Conservation (phyloP, 352 stramenopile genomes). For the Pseudoperonospora humuli region DNA sequence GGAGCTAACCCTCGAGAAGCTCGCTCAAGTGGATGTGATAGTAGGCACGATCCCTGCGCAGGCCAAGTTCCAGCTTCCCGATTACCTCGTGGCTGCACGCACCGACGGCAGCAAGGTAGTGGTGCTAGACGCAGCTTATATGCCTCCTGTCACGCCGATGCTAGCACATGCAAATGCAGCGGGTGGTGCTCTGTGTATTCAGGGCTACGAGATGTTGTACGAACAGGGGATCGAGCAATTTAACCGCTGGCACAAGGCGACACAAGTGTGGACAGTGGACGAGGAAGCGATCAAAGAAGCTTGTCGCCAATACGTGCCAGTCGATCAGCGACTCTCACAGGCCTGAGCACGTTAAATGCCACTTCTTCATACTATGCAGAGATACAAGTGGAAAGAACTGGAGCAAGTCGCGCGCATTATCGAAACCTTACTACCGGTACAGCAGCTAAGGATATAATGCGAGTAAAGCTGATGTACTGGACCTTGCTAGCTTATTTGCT, state of each 20-base stretch:
- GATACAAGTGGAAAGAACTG: conserved; percentile 3
- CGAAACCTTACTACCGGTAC: no score
- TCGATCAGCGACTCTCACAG: conserved; percentile 40
- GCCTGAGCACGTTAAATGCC: conserved; percentile 8
- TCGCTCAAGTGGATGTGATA: conserved; percentile 80
- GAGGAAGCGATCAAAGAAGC: conserved; percentile 51
- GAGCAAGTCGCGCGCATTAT: no score
- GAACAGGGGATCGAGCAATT: conserved; percentile 97
- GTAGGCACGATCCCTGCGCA: conserved; percentile 93
- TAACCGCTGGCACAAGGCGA: conserved; percentile 86
- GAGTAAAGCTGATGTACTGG: no score
- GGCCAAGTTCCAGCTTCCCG: conserved; percentile 75
- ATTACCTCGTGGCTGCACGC: conserved; percentile 42
- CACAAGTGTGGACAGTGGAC: conserved; percentile 31
- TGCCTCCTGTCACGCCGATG: conserved; percentile 92
- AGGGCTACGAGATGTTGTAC: conserved; percentile 98
- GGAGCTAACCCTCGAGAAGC: conserved; percentile 37
- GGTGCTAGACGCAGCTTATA: conserved; percentile 98
- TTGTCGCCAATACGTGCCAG: conserved; percentile 45
- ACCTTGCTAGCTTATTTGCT: conserved; percentile 18
- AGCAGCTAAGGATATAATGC: no score
- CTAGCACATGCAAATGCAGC: conserved; percentile 80
- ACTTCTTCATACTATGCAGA: neutral
- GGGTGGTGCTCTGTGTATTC: conserved; percentile 83
- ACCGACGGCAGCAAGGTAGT: conserved; percentile 41